These are phyloP conservation scores for Talaromyces amestolkiae DNA, from an alignment of 2,329 filamentous ascomycete genomes.

Conservation along the genomic window DNA sequence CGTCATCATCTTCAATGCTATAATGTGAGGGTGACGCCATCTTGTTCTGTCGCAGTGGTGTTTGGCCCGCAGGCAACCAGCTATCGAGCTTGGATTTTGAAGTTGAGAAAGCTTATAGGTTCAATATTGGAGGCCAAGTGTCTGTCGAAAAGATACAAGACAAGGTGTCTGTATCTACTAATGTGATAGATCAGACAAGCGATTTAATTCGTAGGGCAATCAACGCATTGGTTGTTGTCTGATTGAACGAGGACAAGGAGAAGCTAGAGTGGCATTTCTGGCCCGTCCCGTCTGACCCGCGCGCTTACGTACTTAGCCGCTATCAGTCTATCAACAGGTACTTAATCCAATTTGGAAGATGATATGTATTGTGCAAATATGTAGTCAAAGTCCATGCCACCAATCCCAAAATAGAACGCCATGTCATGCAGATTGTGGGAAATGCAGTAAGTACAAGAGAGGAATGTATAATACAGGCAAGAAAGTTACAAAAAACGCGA, in stretches of 20 bases:
- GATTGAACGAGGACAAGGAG: conserved; percentile 24
- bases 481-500: not conserved
- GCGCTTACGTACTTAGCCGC: conserved; percentile 14
- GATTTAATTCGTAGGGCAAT: not conserved
- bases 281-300: conserved; percentile 3
- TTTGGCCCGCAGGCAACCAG: conserved; percentile 8
- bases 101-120: not conserved
- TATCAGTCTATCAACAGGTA: not conserved
- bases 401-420: not conserved
- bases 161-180: not conserved
- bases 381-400: not conserved
- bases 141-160: not conserved
- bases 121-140: not conserved
- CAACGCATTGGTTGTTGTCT: not conserved
- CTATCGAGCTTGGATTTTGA: not conserved
- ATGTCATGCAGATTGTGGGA: not conserved
- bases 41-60: conserved; percentile 2
- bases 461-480: conserved; percentile 2
- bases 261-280: conserved; percentile 40
- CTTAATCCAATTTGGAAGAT: not conserved
- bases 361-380: not conserved
- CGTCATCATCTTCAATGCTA: conserved; percentile 60
- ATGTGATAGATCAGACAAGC: not conserved
- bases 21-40: conserved; percentile 29
- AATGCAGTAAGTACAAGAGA: conserved; percentile 2